Base-by-base conservation (phyloP, 2,329 filamentous ascomycete species). In the Pseudocercospora vitis region DNA sequence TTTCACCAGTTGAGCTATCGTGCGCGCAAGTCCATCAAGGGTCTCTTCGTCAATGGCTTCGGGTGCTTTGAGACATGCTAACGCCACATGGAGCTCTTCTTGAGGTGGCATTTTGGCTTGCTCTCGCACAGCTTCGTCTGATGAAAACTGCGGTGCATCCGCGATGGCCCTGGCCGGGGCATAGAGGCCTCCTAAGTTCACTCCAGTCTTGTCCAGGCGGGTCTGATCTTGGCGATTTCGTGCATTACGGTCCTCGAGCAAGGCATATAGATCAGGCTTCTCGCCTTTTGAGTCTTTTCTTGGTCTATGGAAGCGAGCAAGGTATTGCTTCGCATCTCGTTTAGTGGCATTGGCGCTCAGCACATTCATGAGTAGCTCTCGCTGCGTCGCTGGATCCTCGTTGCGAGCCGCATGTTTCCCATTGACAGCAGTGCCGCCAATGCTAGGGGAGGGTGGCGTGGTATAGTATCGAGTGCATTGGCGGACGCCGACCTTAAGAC, bases 311-410 rank as follows among this genome's bases (percentile, higher is more conserved):
- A 96, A 95, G 57, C 90, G 91, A 63, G 94, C 87, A 12, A 99
- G 80, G 68, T 96, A 99, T 31, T 89, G 85, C 71, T 88, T 91
- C 44, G 91, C 91, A 74, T 99, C 94, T 64, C 94, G 85, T 72
- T 91, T 95, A 0, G 92, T 96, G 4, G 91, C 88, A 8, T 91
- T 90, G 14, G 91, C 90, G 65, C 89, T 89, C 26, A 99, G 78
- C 3, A 97, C 82, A 12, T 90, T 91, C 26, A 95, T 80, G 64
- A 95, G 86, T 65, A 96, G 87, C 67, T 96, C 89, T 19, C 69
- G 63, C 42, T 68, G 62, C 2, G 48, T 57, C n/a, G 56, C 53
- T 5, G 57, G 50, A 28, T 66, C 63, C 19, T 66, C 65, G 21
- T 39, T 44, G 12, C 55, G 40, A 4, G 60, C 56, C 24, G 50